Evolutionary conservation across 148 eudicot species (phyloP), one percentile per base, ranked within the genome.

Genomic region (Cornus florida): DNA sequence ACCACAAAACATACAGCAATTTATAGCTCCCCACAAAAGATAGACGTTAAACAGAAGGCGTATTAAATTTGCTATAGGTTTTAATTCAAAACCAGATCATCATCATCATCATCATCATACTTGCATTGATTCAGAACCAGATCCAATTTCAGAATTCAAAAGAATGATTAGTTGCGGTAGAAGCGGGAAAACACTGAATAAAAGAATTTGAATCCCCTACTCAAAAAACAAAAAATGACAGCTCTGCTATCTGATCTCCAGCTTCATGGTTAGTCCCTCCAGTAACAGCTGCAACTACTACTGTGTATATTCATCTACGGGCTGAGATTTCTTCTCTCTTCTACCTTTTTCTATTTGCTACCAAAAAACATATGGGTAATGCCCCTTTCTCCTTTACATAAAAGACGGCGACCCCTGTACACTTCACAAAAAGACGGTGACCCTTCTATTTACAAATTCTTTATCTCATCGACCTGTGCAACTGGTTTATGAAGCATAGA

Each of bases 401-500:
- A 13, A 57, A 13, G 6, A 17, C 6, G 20, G 20, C 2, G 23
- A 62, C 9, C 24, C 7, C 66, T 62, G 20, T 62, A 62, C 8
- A 62, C 23, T 62, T 20, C 66, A 17, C 66, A 62, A 62, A 62
- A 62, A 62, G 11, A n/a, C 66, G 4, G 66, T 3, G 20, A 62
- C 12, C 19, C 2, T 65, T 57, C 33, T n/a, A 53, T 53, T 76
- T 32, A 48, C 59, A 38, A 19, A 70, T 22, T 5, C 53, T 74
- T 75, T 48, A 74, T 57, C 74, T 76, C 23, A 38, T 19, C 76
- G 35, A 17, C 92, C 78, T 22, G 81, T 14, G 74, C 50, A 17
- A 93, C 78, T 22, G 81, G 19, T 84, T 95, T 95, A 11, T 83
- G 86, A 80, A 95, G 87, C 86, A 93, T 85, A 1, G 88, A 74